Percentiles rank a stretch among this genome's conserved stretches.
Conservation (phyloP, 2,329 filamentous ascomycete species). For the Fusarium piperis region DNA sequence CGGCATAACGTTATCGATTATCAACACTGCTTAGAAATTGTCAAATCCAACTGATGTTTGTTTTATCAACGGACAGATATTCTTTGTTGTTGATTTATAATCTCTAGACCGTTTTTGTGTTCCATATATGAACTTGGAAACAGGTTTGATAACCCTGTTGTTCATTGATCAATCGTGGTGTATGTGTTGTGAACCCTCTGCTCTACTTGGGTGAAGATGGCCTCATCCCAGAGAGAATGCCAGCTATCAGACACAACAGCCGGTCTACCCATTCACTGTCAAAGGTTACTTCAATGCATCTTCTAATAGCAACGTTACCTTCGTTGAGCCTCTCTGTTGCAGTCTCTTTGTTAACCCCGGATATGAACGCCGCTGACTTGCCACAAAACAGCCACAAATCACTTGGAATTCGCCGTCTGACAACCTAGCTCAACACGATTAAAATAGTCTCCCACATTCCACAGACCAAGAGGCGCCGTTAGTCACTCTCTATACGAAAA, state of each 20-base stretch:
- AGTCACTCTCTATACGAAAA: background rate
- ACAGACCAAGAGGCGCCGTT: background rate
- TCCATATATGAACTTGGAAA: no score
- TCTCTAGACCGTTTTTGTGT: background rate
- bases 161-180: no score
- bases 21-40: background rate
- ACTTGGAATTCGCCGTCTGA: background rate
- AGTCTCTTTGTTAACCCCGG: background rate
- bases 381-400: background rate
- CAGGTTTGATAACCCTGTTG: no score
- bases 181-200: no score
- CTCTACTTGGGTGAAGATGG: no score
- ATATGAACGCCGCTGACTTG: background rate
- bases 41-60: background rate
- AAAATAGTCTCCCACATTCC: background rate
- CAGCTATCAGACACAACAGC: no score
- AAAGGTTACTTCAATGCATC: background rate
- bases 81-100: background rate
- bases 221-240: no score
- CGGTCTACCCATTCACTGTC: no score
- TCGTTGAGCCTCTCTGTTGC: background rate
- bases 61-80: background rate
- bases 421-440: background rate
- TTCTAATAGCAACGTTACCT: background rate
- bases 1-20: background rate